Percentiles rank a stretch among this genome's conserved stretches.
Evolutionary conservation across 106 monocot genomes (phyloP).

Genomic region (Triglochin maritima): DNA sequence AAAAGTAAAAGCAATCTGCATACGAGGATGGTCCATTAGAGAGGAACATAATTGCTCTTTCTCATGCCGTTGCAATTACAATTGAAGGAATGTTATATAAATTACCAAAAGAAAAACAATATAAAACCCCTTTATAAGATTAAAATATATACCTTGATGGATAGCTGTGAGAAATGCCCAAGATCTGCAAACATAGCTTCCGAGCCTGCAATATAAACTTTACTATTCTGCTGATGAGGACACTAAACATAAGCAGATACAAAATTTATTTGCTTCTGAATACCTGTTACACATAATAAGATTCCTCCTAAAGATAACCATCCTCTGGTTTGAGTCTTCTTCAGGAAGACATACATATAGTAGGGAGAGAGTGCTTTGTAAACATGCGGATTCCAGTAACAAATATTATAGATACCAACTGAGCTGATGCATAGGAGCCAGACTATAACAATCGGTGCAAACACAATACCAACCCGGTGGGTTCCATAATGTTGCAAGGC

Average conservation of each 20-base stretch:
- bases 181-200: conserved; percentile 99
- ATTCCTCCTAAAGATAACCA: conserved; percentile 99
- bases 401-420: conserved; percentile 87
- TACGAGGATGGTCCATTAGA: conserved; percentile 11
- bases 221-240: background rate
- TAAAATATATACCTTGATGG: conserved; percentile 56
- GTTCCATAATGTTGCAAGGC: conserved; percentile 94
- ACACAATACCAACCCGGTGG: conserved; percentile 80
- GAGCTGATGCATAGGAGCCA: conserved; percentile 91
- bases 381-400: conserved; percentile 74
- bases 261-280: background rate
- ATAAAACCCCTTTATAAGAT: background rate
- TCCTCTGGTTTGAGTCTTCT: conserved; percentile 72
- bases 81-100: background rate
- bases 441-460: conserved; percentile 77
- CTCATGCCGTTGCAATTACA: background rate
- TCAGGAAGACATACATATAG: conserved; percentile 95
- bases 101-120: background rate
- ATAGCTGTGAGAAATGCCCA: conserved; percentile 86
- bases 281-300: conserved; percentile 89
- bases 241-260: background rate
- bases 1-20: conserved; percentile 86
- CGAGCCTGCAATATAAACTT: conserved; percentile 40
- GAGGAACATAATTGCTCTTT: background rate
- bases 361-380: conserved; percentile 85